phyloP scores from a whole-genome alignment of 805 yeast genomes.

The Candida chauliodis region DNA sequence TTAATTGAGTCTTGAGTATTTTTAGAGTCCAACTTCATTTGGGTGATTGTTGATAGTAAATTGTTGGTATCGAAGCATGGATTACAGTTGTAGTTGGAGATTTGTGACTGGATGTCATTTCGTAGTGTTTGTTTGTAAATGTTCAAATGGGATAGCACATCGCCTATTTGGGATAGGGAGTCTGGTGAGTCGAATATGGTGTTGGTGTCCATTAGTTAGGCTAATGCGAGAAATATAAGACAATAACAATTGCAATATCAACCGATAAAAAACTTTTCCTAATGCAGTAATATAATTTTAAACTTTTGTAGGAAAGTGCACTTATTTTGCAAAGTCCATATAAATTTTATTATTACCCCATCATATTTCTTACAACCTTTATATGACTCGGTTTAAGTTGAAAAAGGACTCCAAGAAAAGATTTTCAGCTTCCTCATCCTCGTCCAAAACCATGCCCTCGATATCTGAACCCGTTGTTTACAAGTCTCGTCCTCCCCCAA shows the following conservation, averaged over 20 bases:
- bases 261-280: slow-evolving; percentile 2
- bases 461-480: neutral
- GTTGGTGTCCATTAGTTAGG: slow-evolving; percentile 29
- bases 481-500: slow-evolving; percentile 8
- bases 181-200: slow-evolving; percentile 50
- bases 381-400: slow-evolving; percentile 58
- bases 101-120: slow-evolving; percentile 36
- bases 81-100: slow-evolving; percentile 26
- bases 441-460: slow-evolving; percentile 4
- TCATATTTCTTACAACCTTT: neutral
- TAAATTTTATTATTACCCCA: neutral
- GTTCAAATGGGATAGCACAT: slow-evolving; percentile 47
- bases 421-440: neutral
- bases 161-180: slow-evolving; percentile 48
- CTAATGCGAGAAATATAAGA: no score
- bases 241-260: no score
- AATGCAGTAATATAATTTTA: neutral
- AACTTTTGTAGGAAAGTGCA: slow-evolving; percentile 3
- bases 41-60: slow-evolving; percentile 43
- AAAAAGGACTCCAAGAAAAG: slow-evolving; percentile 5
- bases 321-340: neutral
- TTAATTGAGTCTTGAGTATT: slow-evolving; percentile 61
- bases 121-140: slow-evolving; percentile 50
- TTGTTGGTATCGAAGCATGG: slow-evolving; percentile 31
- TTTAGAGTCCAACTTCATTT: slow-evolving; percentile 46